These are phyloP conservation scores for Seminavis robusta DNA, from an alignment of 108 stramenopile genomes.

Conservation along the genomic window DNA sequence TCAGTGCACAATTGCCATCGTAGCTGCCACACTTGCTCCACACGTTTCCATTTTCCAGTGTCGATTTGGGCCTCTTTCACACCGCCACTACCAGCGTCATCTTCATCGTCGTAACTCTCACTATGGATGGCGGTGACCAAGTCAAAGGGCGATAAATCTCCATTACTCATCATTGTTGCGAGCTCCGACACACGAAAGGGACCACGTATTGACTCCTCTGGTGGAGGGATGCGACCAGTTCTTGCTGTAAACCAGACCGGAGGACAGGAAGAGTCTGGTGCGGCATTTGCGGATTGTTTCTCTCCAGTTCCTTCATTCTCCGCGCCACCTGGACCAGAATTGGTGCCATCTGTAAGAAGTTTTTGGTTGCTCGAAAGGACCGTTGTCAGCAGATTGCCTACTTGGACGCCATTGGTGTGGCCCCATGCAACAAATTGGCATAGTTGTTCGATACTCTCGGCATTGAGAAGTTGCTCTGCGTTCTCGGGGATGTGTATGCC, in stretches of 20 bases:
- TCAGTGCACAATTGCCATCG: conserved; percentile 68
- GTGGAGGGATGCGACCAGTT: conserved; percentile 52
- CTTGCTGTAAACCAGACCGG: conserved; percentile 68
- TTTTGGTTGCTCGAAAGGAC: conserved; percentile 9
- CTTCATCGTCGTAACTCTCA: conserved; percentile 38
- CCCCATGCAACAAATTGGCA: conserved; percentile 75
- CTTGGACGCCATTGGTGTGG: conserved; percentile 60
- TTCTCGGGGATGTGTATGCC: conserved; percentile 52
- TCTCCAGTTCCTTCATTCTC: background rate
- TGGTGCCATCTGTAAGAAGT: conserved; percentile 26
- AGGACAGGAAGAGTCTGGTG: conserved; percentile 36
- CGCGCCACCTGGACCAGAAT: conserved; percentile 6
- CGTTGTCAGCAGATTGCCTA: conserved; percentile 49
- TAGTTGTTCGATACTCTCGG: conserved; percentile 55
- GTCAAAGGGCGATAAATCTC: conserved; percentile 40
- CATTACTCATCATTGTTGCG: conserved; percentile 38
- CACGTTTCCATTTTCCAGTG: conserved; percentile 68
- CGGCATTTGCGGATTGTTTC: background rate
- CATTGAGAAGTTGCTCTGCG: conserved; percentile 66
- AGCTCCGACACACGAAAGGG: conserved; percentile 71
- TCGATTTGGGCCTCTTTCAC: conserved; percentile 56
- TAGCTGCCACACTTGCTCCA: conserved; percentile 68
- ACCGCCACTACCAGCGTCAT: conserved; percentile 1
- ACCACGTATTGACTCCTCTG: conserved; percentile 47
- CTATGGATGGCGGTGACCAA: conserved; percentile 48